Percentiles rank a stretch among this genome's conserved stretches.
Conservation (phyloP, 2,329 filamentous ascomycete genomes). For the Sarocladium brachiariae region DNA sequence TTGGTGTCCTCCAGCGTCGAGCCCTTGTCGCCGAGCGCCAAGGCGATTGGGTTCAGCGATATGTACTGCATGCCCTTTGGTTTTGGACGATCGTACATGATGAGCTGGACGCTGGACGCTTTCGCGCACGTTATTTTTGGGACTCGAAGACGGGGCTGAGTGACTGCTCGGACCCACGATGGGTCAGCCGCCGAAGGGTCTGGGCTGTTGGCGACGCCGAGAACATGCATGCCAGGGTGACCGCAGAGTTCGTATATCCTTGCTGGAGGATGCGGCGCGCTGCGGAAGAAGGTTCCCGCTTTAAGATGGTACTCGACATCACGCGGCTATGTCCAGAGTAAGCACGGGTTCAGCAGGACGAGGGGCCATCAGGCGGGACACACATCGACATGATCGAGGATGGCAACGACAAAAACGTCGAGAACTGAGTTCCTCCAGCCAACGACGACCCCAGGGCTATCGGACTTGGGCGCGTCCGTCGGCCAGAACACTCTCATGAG, state of each 20-base stretch:
- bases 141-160: conserved; percentile 41
- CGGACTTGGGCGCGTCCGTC: conserved; percentile 68
- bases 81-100: conserved; percentile 80
- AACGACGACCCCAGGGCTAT: conserved; percentile 76
- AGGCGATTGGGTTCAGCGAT: conserved; percentile 79
- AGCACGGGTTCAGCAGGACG: conserved; percentile 15
- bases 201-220: conserved; percentile 71
- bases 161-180: conserved; percentile 60
- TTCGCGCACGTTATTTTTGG: conserved; percentile 69
- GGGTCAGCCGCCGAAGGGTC: conserved; percentile 48
- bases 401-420: conserved; percentile 83
- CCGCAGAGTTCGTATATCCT: conserved; percentile 83
- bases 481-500: conserved; percentile 99
- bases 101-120: conserved; percentile 72
- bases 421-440: conserved; percentile 92
- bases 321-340: conserved; percentile 45
- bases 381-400: conserved; percentile 88
- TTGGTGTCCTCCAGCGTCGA: conserved; percentile 28
- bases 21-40: conserved; percentile 73
- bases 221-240: conserved; percentile 72
- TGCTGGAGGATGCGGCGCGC: conserved; percentile 69
- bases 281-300: conserved; percentile 74
- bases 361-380: conserved; percentile 22
- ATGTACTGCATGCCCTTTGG: conserved; percentile 94
- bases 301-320: conserved; percentile 85